Evolutionary conservation across 2,329 filamentous ascomycete genomes (phyloP).

Genomic region (Chaetomium strumarium): DNA sequence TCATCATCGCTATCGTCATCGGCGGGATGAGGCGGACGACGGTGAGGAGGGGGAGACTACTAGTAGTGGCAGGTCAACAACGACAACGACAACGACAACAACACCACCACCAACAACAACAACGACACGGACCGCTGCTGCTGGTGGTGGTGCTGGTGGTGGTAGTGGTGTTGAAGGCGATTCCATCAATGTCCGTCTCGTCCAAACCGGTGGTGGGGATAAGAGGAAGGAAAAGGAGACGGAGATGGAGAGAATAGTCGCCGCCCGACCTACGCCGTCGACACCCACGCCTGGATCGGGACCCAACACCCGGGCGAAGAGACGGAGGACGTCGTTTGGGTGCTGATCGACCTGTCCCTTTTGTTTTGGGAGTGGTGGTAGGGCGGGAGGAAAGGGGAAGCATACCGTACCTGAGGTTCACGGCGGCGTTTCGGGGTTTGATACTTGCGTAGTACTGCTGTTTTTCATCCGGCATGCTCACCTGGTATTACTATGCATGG

Average conservation of each 20-base stretch:
- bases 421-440: not conserved
- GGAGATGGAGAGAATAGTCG: too few species aligned
- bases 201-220: not conserved
- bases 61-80: not conserved
- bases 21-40: not conserved
- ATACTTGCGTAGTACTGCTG: too few species aligned
- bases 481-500: too few species aligned
- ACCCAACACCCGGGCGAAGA: conserved; percentile 7
- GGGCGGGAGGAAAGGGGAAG: not conserved
- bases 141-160: too few species aligned
- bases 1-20: too few species aligned
- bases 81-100: not conserved
- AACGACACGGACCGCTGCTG: not conserved
- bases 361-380: not conserved
- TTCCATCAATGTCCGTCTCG: too few species aligned
- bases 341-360: too few species aligned
- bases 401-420: too few species aligned
- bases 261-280: too few species aligned
- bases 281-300: not conserved
- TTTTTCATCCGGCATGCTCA: too few species aligned
- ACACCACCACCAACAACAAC: not conserved
- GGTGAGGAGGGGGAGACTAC: conserved; percentile 19
- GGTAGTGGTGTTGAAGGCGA: not conserved
- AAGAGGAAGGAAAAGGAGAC: not conserved
- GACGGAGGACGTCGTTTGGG: conserved; percentile 4